Percentiles rank a stretch among this genome's conserved stretches.
phyloP scores from a whole-genome alignment of 305 asterid genomes.

The Fraxinus latifolia region DNA sequence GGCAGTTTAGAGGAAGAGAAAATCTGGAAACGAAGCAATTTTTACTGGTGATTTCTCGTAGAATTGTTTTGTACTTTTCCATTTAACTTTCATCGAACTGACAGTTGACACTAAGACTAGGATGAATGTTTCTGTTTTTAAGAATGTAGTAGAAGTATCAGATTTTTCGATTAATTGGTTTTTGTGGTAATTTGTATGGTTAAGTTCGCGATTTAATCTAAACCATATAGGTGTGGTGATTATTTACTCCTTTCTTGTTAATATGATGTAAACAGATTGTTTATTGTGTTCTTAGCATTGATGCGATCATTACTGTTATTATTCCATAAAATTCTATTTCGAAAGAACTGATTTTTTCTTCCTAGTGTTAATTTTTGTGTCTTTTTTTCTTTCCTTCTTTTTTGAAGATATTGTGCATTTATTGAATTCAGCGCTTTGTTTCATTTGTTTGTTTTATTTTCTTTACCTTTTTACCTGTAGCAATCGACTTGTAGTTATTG shows the following conservation, averaged over 20 bases:
- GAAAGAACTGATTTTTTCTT: neutral
- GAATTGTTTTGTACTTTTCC: neutral
- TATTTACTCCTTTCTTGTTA: neutral
- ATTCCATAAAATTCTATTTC: neutral
- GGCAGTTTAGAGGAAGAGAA: neutral
- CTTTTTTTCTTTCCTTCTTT: neutral
- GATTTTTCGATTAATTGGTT: neutral
- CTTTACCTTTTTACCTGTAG: neutral
- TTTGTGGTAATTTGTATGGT: neutral
- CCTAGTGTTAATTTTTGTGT: neutral
- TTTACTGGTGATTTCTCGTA: neutral
- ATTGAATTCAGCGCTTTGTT: neutral
- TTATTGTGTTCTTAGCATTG: neutral
- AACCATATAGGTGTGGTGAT: neutral
- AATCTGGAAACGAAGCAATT: neutral
- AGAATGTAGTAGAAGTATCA: neutral
- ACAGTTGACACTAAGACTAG: neutral
- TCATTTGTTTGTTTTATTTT: neutral
- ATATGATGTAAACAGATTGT: neutral
- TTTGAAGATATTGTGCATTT: neutral
- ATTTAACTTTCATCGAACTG: neutral
- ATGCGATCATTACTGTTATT: neutral
- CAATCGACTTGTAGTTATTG: neutral
- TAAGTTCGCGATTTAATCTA: neutral
- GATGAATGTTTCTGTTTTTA: neutral